These are phyloP conservation scores for Colletotrichum lindemuthianum DNA, from an alignment of 2,329 filamentous ascomycete species.

Conservation along the genomic window DNA sequence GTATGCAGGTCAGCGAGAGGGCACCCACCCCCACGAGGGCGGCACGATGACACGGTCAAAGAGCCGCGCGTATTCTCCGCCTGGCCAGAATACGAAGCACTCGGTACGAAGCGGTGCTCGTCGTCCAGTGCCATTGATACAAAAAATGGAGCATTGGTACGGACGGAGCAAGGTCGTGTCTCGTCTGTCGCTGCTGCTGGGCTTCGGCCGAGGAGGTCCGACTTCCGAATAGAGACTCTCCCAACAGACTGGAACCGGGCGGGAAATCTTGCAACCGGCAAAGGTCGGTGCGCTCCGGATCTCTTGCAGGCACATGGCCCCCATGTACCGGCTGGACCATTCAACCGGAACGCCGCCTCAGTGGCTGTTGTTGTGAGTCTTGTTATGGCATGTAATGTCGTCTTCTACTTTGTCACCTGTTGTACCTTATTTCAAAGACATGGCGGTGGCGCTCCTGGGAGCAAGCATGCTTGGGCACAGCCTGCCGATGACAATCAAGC, in stretches of 20 bases:
- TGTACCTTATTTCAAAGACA: conserved; percentile 2
- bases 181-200: not conserved
- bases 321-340: not conserved
- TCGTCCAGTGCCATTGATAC: too few species aligned
- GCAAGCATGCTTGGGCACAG: not conserved
- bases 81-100: too few species aligned
- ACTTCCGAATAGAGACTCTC: not conserved
- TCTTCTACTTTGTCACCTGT: not conserved
- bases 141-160: too few species aligned
- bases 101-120: too few species aligned
- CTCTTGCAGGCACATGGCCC: conserved; percentile 20
- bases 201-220: not conserved
- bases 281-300: conserved; percentile 16
- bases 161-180: not conserved
- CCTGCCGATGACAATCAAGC: conserved; percentile 1
- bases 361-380: not conserved
- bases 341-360: not conserved
- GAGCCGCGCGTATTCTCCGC: too few species aligned
- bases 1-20: not conserved
- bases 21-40: not conserved
- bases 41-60: not conserved
- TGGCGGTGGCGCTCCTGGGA: conserved; percentile 3
- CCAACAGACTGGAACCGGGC: conserved; percentile 24
- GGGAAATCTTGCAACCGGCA: conserved; percentile 11
- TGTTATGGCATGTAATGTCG: not conserved